Evolutionary conservation across 2,329 filamentous ascomycete species (phyloP).

Genomic region (Curvularia sp.): DNA sequence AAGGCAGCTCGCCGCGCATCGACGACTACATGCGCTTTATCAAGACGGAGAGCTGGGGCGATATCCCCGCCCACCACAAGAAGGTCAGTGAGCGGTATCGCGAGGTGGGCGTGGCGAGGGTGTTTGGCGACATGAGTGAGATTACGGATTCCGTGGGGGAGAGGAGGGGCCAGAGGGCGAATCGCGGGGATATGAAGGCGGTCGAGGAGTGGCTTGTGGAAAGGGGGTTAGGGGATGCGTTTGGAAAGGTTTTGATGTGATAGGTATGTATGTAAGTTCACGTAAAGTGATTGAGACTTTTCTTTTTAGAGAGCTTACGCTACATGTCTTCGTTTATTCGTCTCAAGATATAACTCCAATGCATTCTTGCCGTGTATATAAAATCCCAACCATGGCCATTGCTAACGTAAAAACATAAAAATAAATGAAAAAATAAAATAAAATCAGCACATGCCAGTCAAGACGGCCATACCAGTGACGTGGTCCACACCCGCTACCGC

Average conservation of each 20-base stretch:
- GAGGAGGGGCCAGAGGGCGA: slow-evolving; percentile 59
- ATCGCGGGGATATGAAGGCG: slow-evolving; percentile 62
- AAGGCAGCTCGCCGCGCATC: slow-evolving; percentile 57
- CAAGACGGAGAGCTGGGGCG: slow-evolving; percentile 69
- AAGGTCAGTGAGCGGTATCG: slow-evolving; percentile 66
- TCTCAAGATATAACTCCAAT: background rate
- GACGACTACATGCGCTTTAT: slow-evolving; percentile 69
- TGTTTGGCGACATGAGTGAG: slow-evolving; percentile 64
- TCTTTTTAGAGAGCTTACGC: background rate
- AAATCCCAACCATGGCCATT: background rate
- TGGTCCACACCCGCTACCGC: slow-evolving; percentile 20
- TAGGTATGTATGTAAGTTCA: background rate
- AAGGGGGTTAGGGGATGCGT: slow-evolving; percentile 55
- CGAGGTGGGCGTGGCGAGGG: slow-evolving; percentile 52
- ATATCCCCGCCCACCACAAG: slow-evolving; percentile 68
- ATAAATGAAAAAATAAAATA: background rate
- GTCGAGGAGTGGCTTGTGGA: slow-evolving; percentile 60
- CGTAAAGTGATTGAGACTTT: background rate
- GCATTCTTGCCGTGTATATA: background rate
- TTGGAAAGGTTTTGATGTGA: slow-evolving; percentile 53
- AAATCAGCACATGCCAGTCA: slow-evolving; percentile 43
- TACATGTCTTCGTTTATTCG: background rate
- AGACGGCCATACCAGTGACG: slow-evolving; percentile 37
- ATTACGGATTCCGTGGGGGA: slow-evolving; percentile 62
- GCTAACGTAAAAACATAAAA: background rate